Evolutionary conservation across 2,329 filamentous ascomycete genomes (phyloP).

Genomic region (Colletotrichum sp.): DNA sequence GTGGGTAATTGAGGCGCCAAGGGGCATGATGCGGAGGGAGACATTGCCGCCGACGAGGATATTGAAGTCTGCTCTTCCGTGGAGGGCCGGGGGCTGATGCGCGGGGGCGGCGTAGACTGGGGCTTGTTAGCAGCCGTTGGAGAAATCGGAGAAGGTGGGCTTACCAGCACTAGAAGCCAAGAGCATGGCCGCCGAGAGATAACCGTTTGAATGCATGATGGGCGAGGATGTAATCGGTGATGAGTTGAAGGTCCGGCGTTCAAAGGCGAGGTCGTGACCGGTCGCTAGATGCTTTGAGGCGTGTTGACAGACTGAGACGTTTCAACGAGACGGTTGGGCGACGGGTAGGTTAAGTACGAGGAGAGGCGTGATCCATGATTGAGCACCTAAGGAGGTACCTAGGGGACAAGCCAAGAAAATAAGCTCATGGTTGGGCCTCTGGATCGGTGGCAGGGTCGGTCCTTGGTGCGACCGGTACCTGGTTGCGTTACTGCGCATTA

Average conservation of each 20-base stretch:
- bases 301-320: background rate
- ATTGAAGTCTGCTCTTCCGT: conserved; percentile 7
- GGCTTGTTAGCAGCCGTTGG: background rate
- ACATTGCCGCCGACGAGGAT: conserved; percentile 25
- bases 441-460: background rate
- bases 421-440: background rate
- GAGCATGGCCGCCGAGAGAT: conserved; percentile 4
- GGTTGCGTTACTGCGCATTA: background rate
- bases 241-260: background rate
- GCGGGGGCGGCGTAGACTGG: conserved; percentile 19
- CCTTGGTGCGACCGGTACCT: conserved; percentile 1
- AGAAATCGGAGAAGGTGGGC: background rate
- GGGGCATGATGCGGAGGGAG: conserved; percentile 46
- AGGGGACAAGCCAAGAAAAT: background rate
- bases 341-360: conserved; percentile 3
- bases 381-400: background rate
- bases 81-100: background rate
- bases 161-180: conserved; percentile 15
- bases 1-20: conserved; percentile 49
- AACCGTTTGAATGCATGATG: conserved; percentile 4
- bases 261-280: background rate
- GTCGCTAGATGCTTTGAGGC: background rate
- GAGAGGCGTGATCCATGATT: background rate
- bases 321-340: background rate
- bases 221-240: background rate